These are phyloP conservation scores for Rhodotorula babjevae DNA, from an alignment of 768 basidiomycete species.

Conservation along the genomic window DNA sequence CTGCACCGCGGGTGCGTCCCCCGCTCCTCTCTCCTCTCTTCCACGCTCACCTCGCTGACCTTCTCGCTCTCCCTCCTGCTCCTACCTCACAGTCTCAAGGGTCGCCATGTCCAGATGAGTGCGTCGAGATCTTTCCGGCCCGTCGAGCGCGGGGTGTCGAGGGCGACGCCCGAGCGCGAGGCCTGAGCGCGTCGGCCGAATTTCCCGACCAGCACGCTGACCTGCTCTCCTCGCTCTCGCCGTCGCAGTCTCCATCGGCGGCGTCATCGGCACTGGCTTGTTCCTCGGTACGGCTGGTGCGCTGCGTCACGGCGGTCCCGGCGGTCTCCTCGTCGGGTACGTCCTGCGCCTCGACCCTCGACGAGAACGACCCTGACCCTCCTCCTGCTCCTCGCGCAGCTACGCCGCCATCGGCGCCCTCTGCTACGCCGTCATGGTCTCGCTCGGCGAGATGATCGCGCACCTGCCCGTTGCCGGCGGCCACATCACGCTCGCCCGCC, in stretches of 20 bases:
- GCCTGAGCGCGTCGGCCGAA: too few relatives aligned
- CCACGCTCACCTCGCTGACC: background rate
- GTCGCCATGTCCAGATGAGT: constrained; percentile 31
- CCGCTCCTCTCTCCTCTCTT: background rate
- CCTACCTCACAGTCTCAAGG: constrained; percentile 8
- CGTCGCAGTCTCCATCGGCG: constrained; percentile 7
- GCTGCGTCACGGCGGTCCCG: constrained; percentile 40
- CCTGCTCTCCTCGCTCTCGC: background rate
- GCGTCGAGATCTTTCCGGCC: too few relatives aligned
- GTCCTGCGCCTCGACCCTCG: background rate
- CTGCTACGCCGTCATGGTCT: constrained; percentile 37
- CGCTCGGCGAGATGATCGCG: constrained; percentile 39
- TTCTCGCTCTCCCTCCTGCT: background rate
- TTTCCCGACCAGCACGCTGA: background rate
- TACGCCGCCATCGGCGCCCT: constrained; percentile 31
- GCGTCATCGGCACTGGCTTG: constrained; percentile 39
- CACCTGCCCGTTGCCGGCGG: constrained; percentile 41
- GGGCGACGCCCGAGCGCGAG: too few relatives aligned
- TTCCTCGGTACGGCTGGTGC: constrained; percentile 43
- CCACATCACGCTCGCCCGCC: constrained; percentile 41
- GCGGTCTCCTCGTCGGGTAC: constrained; percentile 22
- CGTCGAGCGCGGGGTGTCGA: too few relatives aligned
- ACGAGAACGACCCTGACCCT: too few relatives aligned
- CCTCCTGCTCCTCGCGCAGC: constrained; percentile 6
- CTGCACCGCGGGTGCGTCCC: constrained; percentile 16